These are phyloP conservation scores for Limtongia smithiae DNA, from an alignment of 805 yeast genomes.

Conservation along the genomic window DNA sequence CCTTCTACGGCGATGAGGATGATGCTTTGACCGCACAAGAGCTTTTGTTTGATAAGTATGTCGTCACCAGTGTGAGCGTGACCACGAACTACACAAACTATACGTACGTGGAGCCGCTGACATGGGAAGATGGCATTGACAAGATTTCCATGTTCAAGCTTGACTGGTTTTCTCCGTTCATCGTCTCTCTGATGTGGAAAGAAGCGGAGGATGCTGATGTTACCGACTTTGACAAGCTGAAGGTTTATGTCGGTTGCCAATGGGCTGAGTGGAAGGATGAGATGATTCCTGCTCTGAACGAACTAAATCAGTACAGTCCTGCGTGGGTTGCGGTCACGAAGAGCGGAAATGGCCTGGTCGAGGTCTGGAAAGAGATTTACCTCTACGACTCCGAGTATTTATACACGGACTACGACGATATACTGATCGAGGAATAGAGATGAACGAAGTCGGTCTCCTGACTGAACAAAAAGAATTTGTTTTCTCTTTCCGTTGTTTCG, in stretches of 20 bases:
- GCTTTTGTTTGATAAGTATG: constrained; percentile 15
- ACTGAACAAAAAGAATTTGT: too few species aligned
- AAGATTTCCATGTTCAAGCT: constrained; percentile 26
- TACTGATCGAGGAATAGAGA: neutral
- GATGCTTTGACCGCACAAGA: constrained; percentile 2
- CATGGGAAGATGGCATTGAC: constrained; percentile 21
- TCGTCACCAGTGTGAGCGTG: constrained; percentile 22
- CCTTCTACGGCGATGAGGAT: neutral
- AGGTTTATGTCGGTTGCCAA: constrained; percentile 60
- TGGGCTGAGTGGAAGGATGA: constrained; percentile 72
- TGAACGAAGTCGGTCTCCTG: too few species aligned
- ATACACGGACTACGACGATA: neutral
- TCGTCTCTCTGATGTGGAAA: constrained; percentile 23
- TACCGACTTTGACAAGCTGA: constrained; percentile 41
- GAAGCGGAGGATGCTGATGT: constrained; percentile 32
- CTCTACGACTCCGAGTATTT: constrained; percentile 33
- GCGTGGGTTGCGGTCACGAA: constrained; percentile 62
- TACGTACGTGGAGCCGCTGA: constrained; percentile 16
- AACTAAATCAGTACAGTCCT: constrained; percentile 66
- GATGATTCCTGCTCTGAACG: constrained; percentile 67
- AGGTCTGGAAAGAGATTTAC: constrained; percentile 50
- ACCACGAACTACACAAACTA: constrained; percentile 22
- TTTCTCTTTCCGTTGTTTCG: too few species aligned
- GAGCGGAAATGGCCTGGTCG: constrained; percentile 60
- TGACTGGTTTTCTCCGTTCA: constrained; percentile 22